These are phyloP conservation scores for Trichaptum fuscoviolaceum DNA, from an alignment of 768 basidiomycete species.

Conservation along the genomic window DNA sequence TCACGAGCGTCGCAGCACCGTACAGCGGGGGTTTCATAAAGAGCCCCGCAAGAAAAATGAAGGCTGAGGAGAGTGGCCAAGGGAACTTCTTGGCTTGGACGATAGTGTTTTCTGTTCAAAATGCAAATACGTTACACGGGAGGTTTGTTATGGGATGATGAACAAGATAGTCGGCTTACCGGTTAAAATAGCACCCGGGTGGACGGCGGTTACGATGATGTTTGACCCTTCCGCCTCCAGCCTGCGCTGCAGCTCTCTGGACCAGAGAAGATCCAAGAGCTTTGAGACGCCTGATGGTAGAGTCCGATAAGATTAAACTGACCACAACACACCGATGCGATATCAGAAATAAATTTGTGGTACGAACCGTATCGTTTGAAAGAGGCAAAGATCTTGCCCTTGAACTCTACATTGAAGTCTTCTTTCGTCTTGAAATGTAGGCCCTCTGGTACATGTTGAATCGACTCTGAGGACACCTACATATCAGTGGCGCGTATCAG, in stretches of 20 bases:
- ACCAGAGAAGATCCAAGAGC: slow-evolving; percentile 45
- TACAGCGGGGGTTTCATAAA: slow-evolving; percentile 17
- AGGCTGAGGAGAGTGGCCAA: not conserved
- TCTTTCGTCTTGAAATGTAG: slow-evolving; percentile 26
- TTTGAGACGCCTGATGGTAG: slow-evolving; percentile 41
- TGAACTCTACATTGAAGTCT: slow-evolving; percentile 33
- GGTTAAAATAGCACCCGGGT: slow-evolving; percentile 38
- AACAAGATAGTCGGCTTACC: slow-evolving; percentile 15
- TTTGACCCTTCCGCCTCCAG: slow-evolving; percentile 31
- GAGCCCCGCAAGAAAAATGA: not conserved
- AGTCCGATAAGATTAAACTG: not conserved
- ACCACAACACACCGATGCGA: too few species aligned
- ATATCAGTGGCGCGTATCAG: not conserved
- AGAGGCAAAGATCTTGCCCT: slow-evolving; percentile 13
- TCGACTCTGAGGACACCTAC: slow-evolving; percentile 30
- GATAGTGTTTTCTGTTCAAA: too few species aligned
- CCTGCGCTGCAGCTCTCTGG: slow-evolving; percentile 42
- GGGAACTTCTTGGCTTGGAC: not conserved
- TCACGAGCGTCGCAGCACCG: slow-evolving; percentile 32
- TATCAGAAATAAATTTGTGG: not conserved
- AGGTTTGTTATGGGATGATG: too few species aligned
- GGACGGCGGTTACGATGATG: slow-evolving; percentile 36
- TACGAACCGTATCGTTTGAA: slow-evolving; percentile 30
- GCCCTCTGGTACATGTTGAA: slow-evolving; percentile 18
- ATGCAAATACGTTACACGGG: too few species aligned